Base-by-base conservation (phyloP, 2,329 filamentous ascomycete species). In the Talaromyces sp. region DNA sequence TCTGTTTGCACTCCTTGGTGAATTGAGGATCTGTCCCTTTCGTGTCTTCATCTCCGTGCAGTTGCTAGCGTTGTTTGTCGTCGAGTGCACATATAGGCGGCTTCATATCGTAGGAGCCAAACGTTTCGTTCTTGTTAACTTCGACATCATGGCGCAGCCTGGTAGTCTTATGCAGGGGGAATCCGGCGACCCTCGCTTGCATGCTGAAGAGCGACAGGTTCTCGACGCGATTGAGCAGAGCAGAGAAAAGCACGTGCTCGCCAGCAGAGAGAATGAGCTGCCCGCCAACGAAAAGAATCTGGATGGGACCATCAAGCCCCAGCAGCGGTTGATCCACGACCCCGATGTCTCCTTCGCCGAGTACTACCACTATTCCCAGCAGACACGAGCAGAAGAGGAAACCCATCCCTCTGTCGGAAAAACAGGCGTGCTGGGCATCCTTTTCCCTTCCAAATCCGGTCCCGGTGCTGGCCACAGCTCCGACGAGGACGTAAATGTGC, bases 261-360 rank as follows among this genome's bases (percentile, higher is more conserved):
- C 36, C 36, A 40, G 16, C 36, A n/a, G 36, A 40, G 36, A 40
- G 5, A 51, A 51, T 28, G 44, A 51, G 27, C 12, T 51, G 8
- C 8, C 12, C 4, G 8, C 44, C 27, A 23, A 27, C 8, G 44
- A 27, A 18, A 18, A 50, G 23, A 2, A 12, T 14, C 44, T 27
- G 12, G 36, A 31, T n/a, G 14, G 28, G 12, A 8, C 18, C 16
- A 42, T 59, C 31, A 44, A 31, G 6, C 57, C 57, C 16, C 57
- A 59, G 34, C 44, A 52, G n/a, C 57, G 57, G 7, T 16, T 14
- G 8, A 28, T 59, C 27, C 57, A 53, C 33, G 57, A 59, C 33
- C 57, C 57, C 3, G 31, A 59, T 14, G 57, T 59, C 7, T 31
- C 28, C 12, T 59, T 59, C 57, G 57, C 44, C 23, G 57, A 59